phyloP scores from a whole-genome alignment of 2,329 filamentous ascomycete species.

The Botrytis fabae region DNA sequence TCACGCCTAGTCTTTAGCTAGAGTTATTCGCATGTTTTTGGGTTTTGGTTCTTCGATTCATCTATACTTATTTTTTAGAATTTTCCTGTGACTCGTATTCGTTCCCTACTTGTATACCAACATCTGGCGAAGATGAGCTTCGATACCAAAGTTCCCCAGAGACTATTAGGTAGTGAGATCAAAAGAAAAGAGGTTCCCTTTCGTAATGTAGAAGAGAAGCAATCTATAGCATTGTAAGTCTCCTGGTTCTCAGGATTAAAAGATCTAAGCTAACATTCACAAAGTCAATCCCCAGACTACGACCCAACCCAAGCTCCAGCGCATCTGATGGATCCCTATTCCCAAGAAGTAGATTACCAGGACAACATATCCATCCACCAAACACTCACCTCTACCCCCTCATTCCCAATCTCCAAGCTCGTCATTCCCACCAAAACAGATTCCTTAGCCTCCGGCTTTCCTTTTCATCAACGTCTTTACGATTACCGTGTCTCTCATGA shows the following conservation, averaged over 20 bases:
- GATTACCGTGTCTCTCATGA: constrained; percentile 30
- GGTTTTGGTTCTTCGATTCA: neutral
- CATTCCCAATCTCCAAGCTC: constrained; percentile 22
- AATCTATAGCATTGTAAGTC: constrained; percentile 4
- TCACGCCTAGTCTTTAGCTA: neutral
- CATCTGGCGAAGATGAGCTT: constrained; percentile 6
- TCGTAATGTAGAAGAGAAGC: neutral
- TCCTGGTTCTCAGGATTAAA: neutral
- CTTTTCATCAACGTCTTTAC: constrained; percentile 30
- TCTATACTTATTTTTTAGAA: neutral
- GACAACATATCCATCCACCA: neutral
- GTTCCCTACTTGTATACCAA: neutral
- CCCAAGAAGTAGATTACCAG: neutral
- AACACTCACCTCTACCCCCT: neutral
- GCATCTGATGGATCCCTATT: neutral
- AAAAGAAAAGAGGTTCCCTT: neutral
- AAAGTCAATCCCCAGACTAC: neutral
- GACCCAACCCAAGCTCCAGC: constrained; percentile 3
- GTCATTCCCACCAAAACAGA: constrained; percentile 32
- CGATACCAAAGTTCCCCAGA: neutral
- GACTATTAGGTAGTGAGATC: neutral
- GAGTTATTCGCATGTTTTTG: neutral
- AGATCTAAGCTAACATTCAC: neutral
- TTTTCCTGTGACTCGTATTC: neutral
- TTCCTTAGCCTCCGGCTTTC: constrained; percentile 35